Evolutionary conservation across 2,329 filamentous ascomycete genomes (phyloP), one percentile per base, ranked within the genome.

Genomic region (Curvularia lunata): DNA sequence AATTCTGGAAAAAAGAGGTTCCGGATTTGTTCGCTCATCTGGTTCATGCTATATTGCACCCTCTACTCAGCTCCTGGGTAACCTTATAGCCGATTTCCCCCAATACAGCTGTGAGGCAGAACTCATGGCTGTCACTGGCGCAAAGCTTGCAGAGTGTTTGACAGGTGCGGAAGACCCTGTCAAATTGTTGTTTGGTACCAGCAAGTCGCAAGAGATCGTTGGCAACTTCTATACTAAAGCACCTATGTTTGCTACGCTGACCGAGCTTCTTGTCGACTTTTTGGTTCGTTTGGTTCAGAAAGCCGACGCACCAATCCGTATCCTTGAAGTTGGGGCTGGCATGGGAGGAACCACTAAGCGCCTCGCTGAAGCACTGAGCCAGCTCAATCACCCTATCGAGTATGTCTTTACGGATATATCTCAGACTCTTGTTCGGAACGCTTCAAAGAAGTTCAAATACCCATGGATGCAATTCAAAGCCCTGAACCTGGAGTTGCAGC

Each of bases 371-470:
- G 45, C 54, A 48, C 51, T 61, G n/a, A 32, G 28, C 16, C 28
- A 21, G 16, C 28, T 58, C 32, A 21, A 30, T 9, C 47, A 55
- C 23, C 32, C 47, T 1, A 47, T 80, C 13, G 67, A 75, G 48
- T 81, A 80, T 58, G 75, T 70, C 0, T 78, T 79, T 54, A 79
- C 73, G 1, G 79, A 81, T 43, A 66, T 80, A 1, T 75, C 77
- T 0, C 47, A 70, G 0, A 74, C 76, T 0, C 66, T 80, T n/a
- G 69, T 81, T 1, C 68, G 72, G 0, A 68, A 67, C 9, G 77
- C 77, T 0, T 67, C 65, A 27, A 68, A 70, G 37, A 48, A 41
- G 64, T 62, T 40, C 75, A 54, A 69, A 2, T 70, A 74, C 21
- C 51, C 65, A 0, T 71, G 63, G 43, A 74, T 80, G 71, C 52